Base-by-base conservation (phyloP, 305 asterid species). In the Fraxinus velutina region DNA sequence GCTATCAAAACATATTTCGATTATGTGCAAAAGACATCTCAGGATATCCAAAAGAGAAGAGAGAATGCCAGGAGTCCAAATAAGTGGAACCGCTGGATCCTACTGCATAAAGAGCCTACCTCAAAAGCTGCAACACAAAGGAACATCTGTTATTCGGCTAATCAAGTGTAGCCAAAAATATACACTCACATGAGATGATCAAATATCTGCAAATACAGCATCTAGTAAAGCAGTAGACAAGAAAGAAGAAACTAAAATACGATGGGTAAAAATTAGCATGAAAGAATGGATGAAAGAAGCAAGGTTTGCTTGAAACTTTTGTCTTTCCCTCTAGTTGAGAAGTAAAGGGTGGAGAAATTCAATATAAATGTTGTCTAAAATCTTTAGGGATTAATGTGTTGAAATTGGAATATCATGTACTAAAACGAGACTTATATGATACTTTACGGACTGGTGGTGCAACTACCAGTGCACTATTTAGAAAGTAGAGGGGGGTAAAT, bases 41-140 rank as follows among this genome's bases (percentile, higher is more conserved):
- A 82, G 39, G 44, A 52, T 50, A 79, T 70, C 60, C 79, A 60
- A 71, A 34, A 76, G 72, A 75, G 82, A 77, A 80, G 76, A 74
- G 73, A 57, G 78, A 44, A 27, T 42, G 72, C 78, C 77, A 88
- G 24, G 81, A 82, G 47, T 50, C 84, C 84, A 0, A 83, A 79
- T 22, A 80, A 72, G 71, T 79, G 81, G 77, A 84, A 47, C 83
- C 84, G 79, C 81, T 71, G 44, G 62, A 75, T 72, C 82, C 17
- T 77, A 60, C 73, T 72, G 29, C 37, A 36, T 32, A 29, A 42
- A 55, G 79, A 79, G 62, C 75, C 80, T 21, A 36, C 60, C 2
- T 80, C 80, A 76, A 68, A 30, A 78, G 83, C 90, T 83, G 87
- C 82, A 88, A 86, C 13, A 3, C 60, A 47, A 47, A 81, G 47